Percentiles rank a stretch among this genome's conserved stretches.
Conservation (phyloP, 805 yeast genomes). For the Candida yuanshanica region DNA sequence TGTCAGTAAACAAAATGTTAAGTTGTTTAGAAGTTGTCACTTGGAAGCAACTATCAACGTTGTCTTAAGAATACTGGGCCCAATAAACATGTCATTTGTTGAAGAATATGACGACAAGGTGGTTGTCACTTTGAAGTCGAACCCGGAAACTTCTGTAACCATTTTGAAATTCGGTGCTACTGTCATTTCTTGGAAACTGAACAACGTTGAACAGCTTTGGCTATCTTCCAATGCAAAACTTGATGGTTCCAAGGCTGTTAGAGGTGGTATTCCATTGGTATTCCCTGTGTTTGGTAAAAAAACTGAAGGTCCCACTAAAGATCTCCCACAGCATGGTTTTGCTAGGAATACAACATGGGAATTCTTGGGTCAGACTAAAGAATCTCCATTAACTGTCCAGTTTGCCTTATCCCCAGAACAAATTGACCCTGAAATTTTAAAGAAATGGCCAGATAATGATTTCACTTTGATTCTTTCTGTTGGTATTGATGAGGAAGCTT, state of each 20-base stretch:
- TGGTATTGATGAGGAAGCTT: conserved; percentile 47
- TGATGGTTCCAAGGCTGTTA: conserved; percentile 90
- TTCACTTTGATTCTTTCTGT: conserved; percentile 74
- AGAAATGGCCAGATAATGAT: conserved; percentile 47
- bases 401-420: conserved; percentile 88
- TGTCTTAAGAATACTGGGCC: not conserved
- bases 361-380: conserved; percentile 77
- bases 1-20: no score
- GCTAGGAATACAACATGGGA: conserved; percentile 93
- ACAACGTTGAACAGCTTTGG: conserved; percentile 81
- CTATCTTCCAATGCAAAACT: conserved; percentile 68
- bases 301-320: conserved; percentile 45
- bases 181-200: conserved; percentile 71
- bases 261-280: conserved; percentile 96
- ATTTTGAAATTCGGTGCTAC: conserved; percentile 88
- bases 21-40: no score
- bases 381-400: conserved; percentile 72
- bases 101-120: conserved; percentile 64
- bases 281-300: conserved; percentile 90
- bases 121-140: conserved; percentile 47
- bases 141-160: conserved; percentile 50
- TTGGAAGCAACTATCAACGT: no score
- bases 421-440: conserved; percentile 66
- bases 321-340: conserved; percentile 93
- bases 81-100: conserved; percentile 31